Base-by-base conservation (phyloP, 805 yeast genomes). In the Suhomyces prunicola region DNA sequence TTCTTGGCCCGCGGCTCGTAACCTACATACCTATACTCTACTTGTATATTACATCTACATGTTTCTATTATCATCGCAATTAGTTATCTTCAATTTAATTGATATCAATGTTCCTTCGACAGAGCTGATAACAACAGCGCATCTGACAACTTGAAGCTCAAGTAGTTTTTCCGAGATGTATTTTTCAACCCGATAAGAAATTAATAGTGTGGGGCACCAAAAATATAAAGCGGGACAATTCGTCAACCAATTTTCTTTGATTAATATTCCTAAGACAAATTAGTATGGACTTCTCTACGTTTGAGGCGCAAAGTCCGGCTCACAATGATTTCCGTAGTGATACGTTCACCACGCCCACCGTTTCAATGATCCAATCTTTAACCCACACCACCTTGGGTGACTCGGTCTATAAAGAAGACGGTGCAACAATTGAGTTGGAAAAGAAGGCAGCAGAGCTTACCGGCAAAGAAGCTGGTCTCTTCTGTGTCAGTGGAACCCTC, bases 301-400 rank as follows among this genome's bases (percentile, higher is more conserved):
- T 46, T 29, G 24, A 23, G 12, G 24, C 31, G 4, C 50, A 44
- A 10, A 53, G 55, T 26, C 65, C 74, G 33, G 72, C 78, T 10
- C 69, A 64, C 54, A 71, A 71, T 53, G 79, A 74, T 52, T 74
- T 73, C 58, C 67, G 78, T 47, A 57, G 93, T 62, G 98, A 92
- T 67, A 92, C 97, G 1, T 90, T 90, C 79, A 91, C 97, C 2
- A 87, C 88, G 10, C 97, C 97, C 13, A 83, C 96, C 0, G 29
- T 44, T 6, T 40, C 53, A 6, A 57, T 57, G 60, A 27, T 52
- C 39, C 57, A 66, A 13, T 76, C 81, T 52, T 82, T 90, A 31
- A 84, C 59, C 29, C 56, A 54, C 9, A 60, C 76, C n/a, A 62
- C 76, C 0, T 63, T 67, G 23, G 79, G 79, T 4, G 79, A 75